Evolutionary conservation across 2,329 filamentous ascomycete genomes (phyloP), one percentile per base, ranked within the genome.

Genomic region (Nemania abortiva): DNA sequence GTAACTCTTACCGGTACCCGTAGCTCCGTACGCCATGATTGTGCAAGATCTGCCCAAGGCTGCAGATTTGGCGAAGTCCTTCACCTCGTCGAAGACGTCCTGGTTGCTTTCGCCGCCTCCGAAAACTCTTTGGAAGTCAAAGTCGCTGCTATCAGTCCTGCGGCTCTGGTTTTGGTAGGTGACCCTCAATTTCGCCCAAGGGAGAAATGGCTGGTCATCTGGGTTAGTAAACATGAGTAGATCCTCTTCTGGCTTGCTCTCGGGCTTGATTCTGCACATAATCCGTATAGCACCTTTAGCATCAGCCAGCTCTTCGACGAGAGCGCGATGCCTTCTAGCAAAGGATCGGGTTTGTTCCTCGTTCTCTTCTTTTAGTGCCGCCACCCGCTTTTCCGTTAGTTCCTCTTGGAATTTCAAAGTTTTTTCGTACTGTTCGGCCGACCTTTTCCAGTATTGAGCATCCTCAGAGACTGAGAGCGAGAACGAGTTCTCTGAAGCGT

Each of bases 21-120:
- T 98, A 80, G 98, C 96, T 22, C 96, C 96, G 77, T 98, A 99
- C 76, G 94, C 97, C 82, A 99, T 97, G 68, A 98, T 97, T 79
- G 94, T 97, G 52, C 98, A 95, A 73, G 98, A 97, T 82, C 97
- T 97, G 0, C 96, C 96, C 74, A 97, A 93, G 9, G 98, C 84
- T 0, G 96, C 95, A 71, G 92, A 96, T 79, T 98, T 94, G 0
- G 98, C 93, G 11, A 99, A 87, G 77, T 98, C 95, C 39, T 92
- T 94, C 74, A 98, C 97, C 76, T 98, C 95, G 39, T 91, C 91
- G 78, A 98, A 99, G 0, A 99, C 90, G 66, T 95, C 91, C 5
- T 89, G 85, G 77, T 99, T 99, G 69, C 90, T 86, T 0, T 91
- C 89, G 0, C 83, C 81, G 0, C 94, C 93, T 0, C 90, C 87